A percentile compares a stretch with the other conserved stretches of the same genome.
Evolutionary conservation across 164 flowering plant species (phyloP).

Genomic region (Kingdonia uniflora): DNA sequence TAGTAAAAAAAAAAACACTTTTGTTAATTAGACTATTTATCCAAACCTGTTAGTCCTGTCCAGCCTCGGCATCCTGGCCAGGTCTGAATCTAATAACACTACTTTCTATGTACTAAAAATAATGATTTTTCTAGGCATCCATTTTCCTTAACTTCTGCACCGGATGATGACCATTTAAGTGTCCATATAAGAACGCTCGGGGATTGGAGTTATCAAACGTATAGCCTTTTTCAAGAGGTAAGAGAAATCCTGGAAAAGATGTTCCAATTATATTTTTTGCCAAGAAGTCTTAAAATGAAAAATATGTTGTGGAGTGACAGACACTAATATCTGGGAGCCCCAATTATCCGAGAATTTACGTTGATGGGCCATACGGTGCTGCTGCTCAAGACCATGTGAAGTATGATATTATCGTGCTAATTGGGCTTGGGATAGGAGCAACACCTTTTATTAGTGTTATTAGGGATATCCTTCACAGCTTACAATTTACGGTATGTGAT

Average conservation of each 20-base stretch:
- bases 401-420: constrained; percentile 3
- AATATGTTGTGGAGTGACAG: too few species aligned
- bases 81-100: too few species aligned
- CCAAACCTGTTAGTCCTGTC: too few species aligned
- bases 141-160: constrained; percentile 44
- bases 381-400: constrained; percentile 40
- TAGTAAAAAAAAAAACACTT: too few species aligned
- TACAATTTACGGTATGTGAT: constrained; percentile 7
- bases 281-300: too few species aligned
- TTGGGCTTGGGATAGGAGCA: constrained; percentile 3
- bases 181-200: constrained; percentile 41
- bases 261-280: too few species aligned
- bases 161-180: constrained; percentile 26
- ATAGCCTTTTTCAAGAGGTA: constrained; percentile 38
- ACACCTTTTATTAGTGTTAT: constrained; percentile 4
- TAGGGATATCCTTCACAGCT: not conserved
- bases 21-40: too few species aligned
- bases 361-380: constrained; percentile 46
- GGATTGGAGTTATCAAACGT: constrained; percentile 42
- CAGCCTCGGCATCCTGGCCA: too few species aligned
- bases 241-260: not conserved
- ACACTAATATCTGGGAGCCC: constrained; percentile 6
- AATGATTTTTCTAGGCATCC: constrained; percentile 41
- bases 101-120: too few species aligned
- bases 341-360: constrained; percentile 24